Evolutionary conservation across 371 early-diverging fungal species (phyloP).

Genomic region (Mucor plumbeus): DNA sequence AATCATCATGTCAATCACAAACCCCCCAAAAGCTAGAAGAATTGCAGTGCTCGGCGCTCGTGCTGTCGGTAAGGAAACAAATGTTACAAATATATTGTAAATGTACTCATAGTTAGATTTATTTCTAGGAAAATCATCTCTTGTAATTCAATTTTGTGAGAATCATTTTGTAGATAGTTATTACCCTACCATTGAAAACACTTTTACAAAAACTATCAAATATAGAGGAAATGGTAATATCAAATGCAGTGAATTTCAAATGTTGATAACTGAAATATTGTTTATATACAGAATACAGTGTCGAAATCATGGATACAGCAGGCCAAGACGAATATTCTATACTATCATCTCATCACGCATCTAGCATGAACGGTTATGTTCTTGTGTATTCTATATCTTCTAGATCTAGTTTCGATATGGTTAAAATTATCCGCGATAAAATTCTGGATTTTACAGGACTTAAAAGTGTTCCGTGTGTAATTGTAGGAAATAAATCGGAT

Average conservation of each 20-base stretch:
- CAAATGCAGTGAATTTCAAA: not conserved
- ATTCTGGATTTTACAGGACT: constrained; percentile 92
- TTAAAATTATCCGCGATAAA: constrained; percentile 91
- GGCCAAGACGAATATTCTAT: constrained; percentile 98
- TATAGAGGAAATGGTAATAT: constrained; percentile 69
- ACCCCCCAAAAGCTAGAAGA: constrained; percentile 58
- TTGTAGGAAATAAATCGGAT: constrained; percentile 96
- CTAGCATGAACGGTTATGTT: constrained; percentile 93
- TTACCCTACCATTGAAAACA: constrained; percentile 83
- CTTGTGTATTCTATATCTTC: constrained; percentile 92
- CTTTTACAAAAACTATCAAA: constrained; percentile 85
- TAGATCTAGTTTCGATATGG: constrained; percentile 87
- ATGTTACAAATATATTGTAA: not conserved
- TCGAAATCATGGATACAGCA: constrained; percentile 95
- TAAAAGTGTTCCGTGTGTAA: constrained; percentile 85
- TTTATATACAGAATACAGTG: constrained; percentile 68
- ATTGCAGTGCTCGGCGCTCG: constrained; percentile 85
- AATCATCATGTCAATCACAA: constrained; percentile 21
- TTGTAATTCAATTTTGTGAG: constrained; percentile 93
- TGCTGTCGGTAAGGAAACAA: constrained; percentile 71
- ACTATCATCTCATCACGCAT: constrained; percentile 86
- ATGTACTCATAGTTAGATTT: not conserved
- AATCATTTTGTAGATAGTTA: constrained; percentile 92
- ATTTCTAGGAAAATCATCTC: constrained; percentile 81
- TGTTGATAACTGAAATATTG: not conserved